phyloP scores from a whole-genome alignment of 2,329 filamentous ascomycete species.

The Cytospora piceicola region DNA sequence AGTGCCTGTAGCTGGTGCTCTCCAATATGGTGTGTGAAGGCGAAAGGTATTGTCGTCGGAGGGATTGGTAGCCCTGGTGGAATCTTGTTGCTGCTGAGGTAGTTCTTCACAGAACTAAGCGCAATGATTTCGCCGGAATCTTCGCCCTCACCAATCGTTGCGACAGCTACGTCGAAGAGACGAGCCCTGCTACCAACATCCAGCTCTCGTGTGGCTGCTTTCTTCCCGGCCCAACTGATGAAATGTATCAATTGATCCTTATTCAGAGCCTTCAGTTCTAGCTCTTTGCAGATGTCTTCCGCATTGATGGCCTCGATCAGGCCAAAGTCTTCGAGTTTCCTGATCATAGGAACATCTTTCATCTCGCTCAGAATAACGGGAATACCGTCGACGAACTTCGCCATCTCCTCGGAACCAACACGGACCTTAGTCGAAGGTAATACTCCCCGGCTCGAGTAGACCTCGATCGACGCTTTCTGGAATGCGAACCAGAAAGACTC shows the following conservation, averaged over 20 bases:
- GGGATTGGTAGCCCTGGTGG: constrained; percentile 82
- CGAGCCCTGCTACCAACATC: constrained; percentile 68
- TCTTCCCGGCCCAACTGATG: constrained; percentile 79
- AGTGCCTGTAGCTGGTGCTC: constrained; percentile 74
- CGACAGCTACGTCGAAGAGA: constrained; percentile 80
- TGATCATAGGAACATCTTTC: constrained; percentile 74
- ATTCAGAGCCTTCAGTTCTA: constrained; percentile 80
- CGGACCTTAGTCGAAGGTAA: constrained; percentile 83
- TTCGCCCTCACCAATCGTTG: constrained; percentile 63
- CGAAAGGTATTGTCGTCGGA: constrained; percentile 79
- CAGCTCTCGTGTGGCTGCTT: constrained; percentile 72
- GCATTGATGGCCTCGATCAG: constrained; percentile 87
- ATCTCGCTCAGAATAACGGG: constrained; percentile 82
- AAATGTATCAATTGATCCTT: constrained; percentile 81
- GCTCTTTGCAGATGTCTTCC: constrained; percentile 79
- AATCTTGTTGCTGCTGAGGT: constrained; percentile 76
- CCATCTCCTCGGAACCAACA: constrained; percentile 67
- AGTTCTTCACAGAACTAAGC: constrained; percentile 74
- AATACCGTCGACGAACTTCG: constrained; percentile 82
- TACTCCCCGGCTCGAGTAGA: constrained; percentile 86
- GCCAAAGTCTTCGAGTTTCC: constrained; percentile 80
- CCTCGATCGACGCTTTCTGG: constrained; percentile 78
- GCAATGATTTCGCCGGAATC: constrained; percentile 74
- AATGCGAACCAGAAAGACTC: constrained; percentile 96
- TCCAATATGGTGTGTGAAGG: constrained; percentile 74